Evolutionary conservation across 352 stramenopile species (phyloP).

Genomic region (Pythium phragmitis): DNA sequence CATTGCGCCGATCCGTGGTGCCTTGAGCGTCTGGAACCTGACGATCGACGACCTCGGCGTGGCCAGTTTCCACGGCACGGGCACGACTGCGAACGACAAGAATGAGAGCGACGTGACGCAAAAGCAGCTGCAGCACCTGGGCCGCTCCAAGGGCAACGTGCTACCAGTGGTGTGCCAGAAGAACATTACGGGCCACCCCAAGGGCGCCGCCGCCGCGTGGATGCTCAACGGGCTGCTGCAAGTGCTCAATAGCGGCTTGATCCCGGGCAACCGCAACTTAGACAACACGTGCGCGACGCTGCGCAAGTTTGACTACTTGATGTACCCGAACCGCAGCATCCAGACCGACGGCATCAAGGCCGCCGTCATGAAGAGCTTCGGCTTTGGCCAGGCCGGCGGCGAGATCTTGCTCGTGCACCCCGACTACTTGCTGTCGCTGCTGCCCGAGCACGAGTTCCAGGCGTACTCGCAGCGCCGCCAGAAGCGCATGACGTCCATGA

Average conservation of each 20-base stretch:
- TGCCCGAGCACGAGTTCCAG: conserved; percentile 46
- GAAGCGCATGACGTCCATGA: conserved; percentile 69
- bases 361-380: conserved; percentile 82
- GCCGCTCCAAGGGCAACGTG: conserved; percentile 69
- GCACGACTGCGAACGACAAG: conserved; percentile 84
- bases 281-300: conserved; percentile 76
- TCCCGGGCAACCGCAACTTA: conserved; percentile 81
- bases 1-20: conserved; percentile 78
- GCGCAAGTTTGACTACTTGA: conserved; percentile 73
- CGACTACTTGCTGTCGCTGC: conserved; percentile 65
- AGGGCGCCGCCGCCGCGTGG: conserved; percentile 79
- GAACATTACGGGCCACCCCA: conserved; percentile 78
- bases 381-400: conserved; percentile 75
- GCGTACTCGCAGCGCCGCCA: conserved; percentile 58
- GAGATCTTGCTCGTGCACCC: conserved; percentile 78
- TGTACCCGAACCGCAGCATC: conserved; percentile 81
- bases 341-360: conserved; percentile 81
- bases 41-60: conserved; percentile 80
- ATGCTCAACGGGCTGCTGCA: conserved; percentile 85
- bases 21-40: conserved; percentile 76
- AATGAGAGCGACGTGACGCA: conserved; percentile 88
- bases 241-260: conserved; percentile 69
- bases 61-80: conserved; percentile 83
- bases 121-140: conserved; percentile 80
- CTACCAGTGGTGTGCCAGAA: conserved; percentile 84